Evolutionary conservation across 1,139 yeast genomes (phyloP), one percentile per base, ranked within the genome.

Genomic region (Pichia sp.): DNA sequence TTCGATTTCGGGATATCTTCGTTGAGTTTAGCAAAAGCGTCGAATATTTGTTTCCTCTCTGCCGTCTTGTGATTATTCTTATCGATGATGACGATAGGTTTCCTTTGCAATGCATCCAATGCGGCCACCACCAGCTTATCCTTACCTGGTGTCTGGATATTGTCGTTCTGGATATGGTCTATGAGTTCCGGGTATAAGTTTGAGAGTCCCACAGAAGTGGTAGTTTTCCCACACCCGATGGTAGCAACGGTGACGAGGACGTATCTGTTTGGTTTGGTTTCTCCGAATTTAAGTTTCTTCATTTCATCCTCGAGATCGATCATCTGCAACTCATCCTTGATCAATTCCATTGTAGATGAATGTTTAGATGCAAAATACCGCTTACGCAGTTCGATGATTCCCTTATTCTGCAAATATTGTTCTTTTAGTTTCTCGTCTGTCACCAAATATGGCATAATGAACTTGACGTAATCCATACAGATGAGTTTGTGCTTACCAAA

Each of bases 201-300:
- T 1, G 55, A 48, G 30, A 91, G 60, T 0, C 91, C 78, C 32
- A 72, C 58, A 4, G 86, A 74, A 0, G 85, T 72, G 0, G 96
- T 86, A 0, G 97, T 87, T 55, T 93, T 93, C 8, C 99, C 99
- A 56, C 96, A 86, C 0, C 97, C 98, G 34, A 91, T 73, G 0
- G 96, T 86, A 0, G 97, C 87, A 12, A 88, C 75, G 0, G 97
- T 93, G 2, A 87, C 71, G 1, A 93, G 51, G 0, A 84, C 69
- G 51, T 74, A 85, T 50, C 35, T 39, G 13, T 27, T 37, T 25
- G 39, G 22, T 28, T 37, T 30, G 14, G 37, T 12, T 20, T 37
- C 34, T 2, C 51, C 52, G 31, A 40, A 49, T 12, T 64, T 56
- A 14, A 49, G 20, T 1, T 21, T 18, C 15, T 38, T 46, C 39